Base-by-base conservation (phyloP, 139 green algal genomes). In the Eudorina sp. region DNA sequence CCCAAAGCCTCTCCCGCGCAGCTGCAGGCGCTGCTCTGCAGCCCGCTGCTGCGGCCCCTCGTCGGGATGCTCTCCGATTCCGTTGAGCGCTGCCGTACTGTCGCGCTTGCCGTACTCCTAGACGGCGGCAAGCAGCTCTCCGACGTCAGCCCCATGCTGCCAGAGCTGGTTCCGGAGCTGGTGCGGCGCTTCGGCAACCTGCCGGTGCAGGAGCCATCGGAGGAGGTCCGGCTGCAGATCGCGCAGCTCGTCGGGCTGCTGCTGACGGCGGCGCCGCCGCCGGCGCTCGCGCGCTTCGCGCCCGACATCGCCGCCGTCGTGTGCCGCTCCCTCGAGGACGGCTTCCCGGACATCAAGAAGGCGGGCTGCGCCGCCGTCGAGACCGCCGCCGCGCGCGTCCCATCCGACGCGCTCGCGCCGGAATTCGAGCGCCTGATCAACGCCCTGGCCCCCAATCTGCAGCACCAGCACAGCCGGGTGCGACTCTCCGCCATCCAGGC, bases 311-410 rank as follows among this genome's bases (percentile, higher is more conserved):
- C 51, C 6, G 55, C 66, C 11, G 60, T 92, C 36, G 36, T 95
- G 51, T 92, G 89, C 84, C 88, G 93, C 9, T 91, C 89, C 25
- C 87, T 96, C 46, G 92, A 96, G 19, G 95, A 98, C 69, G 43
- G 85, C 1, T 98, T 94, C 77, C 94, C 94, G 38, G 95, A 98
- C 40, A 94, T 95, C 53, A 98, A 98, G 62, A 96, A 96, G 86
- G 90, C 83, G 21, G 94, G 73, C 43, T 93, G 84, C 73, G 70
- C 58, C 18, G 78, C 58, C 14, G 23, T 94, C 0, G 74, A 70
- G 13, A 70, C n/a, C 23, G 83, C 96, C 8, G 84, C 88, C 2
- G 53, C 40, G 14, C 53, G 40, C 27, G 72, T 90, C 41, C 70
- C 82, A 0, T 19, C 88, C 21, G 53, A 34, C 13, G 36, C 38